Percentiles rank a stretch among this genome's conserved stretches.
phyloP scores from a whole-genome alignment of 352 stramenopile species.

The Phytophthora citrophthora region DNA sequence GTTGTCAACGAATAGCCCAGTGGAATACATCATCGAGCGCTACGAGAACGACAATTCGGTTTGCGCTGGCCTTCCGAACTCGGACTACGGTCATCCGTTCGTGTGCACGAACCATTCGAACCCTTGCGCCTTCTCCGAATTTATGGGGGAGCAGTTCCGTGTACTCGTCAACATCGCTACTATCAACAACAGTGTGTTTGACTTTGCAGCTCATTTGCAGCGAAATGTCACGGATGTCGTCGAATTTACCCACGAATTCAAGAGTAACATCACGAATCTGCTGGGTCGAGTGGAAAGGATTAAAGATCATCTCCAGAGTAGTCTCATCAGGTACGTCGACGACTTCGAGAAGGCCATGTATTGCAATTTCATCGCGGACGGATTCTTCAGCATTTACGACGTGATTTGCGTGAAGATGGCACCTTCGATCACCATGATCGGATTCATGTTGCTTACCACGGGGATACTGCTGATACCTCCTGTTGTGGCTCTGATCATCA shows the following conservation, averaged over 20 bases:
- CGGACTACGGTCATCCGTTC: constrained; percentile 17
- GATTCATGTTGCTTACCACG: constrained; percentile 63
- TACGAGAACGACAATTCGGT: constrained; percentile 7
- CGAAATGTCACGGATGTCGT: constrained; percentile 48
- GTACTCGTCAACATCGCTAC: constrained; percentile 18
- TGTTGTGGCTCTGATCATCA: constrained; percentile 68
- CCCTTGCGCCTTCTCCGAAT: constrained; percentile 23
- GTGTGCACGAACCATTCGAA: constrained; percentile 16
- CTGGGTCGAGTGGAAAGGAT: constrained; percentile 43
- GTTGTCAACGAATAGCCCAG: constrained; percentile 1
- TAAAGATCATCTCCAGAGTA: constrained; percentile 41
- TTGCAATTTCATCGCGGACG: constrained; percentile 57
- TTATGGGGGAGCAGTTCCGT: constrained; percentile 23
- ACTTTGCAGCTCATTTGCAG: constrained; percentile 50
- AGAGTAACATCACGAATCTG: constrained; percentile 45
- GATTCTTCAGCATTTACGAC: constrained; percentile 50
- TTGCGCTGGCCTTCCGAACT: constrained; percentile 14
- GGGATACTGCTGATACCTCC: constrained; percentile 65
- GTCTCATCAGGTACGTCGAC: constrained; percentile 57
- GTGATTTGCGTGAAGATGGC: constrained; percentile 58
- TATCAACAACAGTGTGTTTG: constrained; percentile 33
- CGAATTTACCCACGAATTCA: constrained; percentile 48
- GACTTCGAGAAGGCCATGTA: constrained; percentile 65
- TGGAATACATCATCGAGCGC: constrained; percentile 12
- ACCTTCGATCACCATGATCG: constrained; percentile 69